Evolutionary conservation across 1,284 basidiomycete genomes (phyloP), one percentile per base, ranked within the genome.

Genomic region (Exsudoporus floridanus): DNA sequence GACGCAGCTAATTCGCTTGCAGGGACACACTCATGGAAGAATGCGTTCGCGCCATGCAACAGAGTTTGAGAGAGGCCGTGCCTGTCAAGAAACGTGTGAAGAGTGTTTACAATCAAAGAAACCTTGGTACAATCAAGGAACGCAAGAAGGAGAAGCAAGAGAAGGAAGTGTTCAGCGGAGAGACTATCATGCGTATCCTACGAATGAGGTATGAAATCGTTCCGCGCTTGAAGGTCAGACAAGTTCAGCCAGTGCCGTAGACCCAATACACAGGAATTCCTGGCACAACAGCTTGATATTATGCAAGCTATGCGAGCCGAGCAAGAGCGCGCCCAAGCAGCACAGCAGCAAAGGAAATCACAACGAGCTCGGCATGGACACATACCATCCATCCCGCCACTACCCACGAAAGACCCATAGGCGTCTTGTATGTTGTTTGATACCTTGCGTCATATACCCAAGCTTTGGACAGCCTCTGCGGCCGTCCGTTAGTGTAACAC

Each of bases 1-100:
- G 28, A 52, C 42, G 39, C 31, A 48, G 53, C 36, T 60, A 18
- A 54, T 36, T 33, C 23, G 41, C 6, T 52, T 46, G 18, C 63
- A 93, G 90, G 38, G 94, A 96, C 65, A 87, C 86, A 14, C 75
- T 95, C 34, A 95, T 95, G 93, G 92, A 97, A 70, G 94, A 98
- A 74, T 98, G 94, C 64, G 93, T 98, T 30, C 84, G 92, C 5
- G 88, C 91, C 80, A 96, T 88, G 88, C 92, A 90, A 70, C 86
- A 83, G 71, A 89, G 80, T 33, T 73, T 97, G 42, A 81, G 84
- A 12, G 81, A 84, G 23, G 79, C 84, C 5, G 82, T 89, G 2
- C 83, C 86, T n/a, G 78, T 91, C 55, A 88, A 88, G 76, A 92
- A 90, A 70, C 86, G 94, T 5, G 88, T 87, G 5, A 98, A 98